A percentile compares a stretch with the other conserved stretches of the same genome.
Conservation (phyloP, 768 basidiomycete genomes). For the Pilatotrama ljubarskyi region DNA sequence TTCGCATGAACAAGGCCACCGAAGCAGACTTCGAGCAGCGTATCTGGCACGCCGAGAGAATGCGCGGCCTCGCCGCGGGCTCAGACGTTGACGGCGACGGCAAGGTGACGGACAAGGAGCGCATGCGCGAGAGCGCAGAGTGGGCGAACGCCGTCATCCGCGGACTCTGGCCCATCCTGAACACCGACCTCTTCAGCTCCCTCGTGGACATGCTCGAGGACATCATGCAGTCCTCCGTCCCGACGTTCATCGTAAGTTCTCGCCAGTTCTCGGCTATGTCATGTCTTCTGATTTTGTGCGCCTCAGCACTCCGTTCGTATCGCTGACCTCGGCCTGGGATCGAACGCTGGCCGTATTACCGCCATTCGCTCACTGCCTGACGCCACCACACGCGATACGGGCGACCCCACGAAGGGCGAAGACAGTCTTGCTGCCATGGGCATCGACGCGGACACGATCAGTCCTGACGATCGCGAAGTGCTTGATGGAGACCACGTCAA, state of each 20-base stretch:
- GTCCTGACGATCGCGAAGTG: conserved; percentile 26
- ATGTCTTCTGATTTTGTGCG: conserved; percentile 24
- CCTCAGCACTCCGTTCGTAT: conserved; percentile 59
- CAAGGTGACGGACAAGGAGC: conserved; percentile 27
- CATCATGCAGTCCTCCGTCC: conserved; percentile 54
- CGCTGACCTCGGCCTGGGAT: conserved; percentile 68
- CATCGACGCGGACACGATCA: conserved; percentile 8
- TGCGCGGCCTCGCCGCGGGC: conserved; percentile 32
- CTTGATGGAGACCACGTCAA: conserved; percentile 55
- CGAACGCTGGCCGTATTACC: conserved; percentile 67
- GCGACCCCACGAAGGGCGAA: conserved; percentile 32
- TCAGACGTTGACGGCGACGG: conserved; percentile 32
- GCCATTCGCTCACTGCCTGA: conserved; percentile 63
- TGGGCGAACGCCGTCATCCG: conserved; percentile 70
- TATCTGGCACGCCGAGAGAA: conserved; percentile 35
- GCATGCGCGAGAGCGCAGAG: conserved; percentile 42
- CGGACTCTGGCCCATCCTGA: conserved; percentile 72
- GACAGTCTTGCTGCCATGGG: conserved; percentile 10
- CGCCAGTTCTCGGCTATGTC: background rate
- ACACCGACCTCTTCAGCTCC: conserved; percentile 62
- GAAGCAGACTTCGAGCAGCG: conserved; percentile 32
- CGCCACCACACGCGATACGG: conserved; percentile 29
- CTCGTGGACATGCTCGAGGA: conserved; percentile 65
- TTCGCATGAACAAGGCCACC: conserved; percentile 26
- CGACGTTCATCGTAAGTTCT: conserved; percentile 34